These are phyloP conservation scores for Psilocybe subaeruginosa DNA, from an alignment of 768 basidiomycete genomes.

Conservation along the genomic window DNA sequence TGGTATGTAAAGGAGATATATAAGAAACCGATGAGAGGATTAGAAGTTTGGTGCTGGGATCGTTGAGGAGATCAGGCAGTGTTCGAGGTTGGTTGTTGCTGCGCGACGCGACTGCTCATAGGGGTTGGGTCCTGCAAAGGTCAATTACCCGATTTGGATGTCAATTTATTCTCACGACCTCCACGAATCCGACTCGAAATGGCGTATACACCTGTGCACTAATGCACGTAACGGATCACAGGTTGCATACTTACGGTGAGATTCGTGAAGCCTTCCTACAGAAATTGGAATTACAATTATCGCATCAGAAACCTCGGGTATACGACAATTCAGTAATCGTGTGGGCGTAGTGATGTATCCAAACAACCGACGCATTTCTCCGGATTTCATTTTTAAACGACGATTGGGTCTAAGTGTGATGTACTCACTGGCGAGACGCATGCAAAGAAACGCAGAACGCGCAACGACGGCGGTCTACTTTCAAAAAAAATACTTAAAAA, in stretches of 20 bases:
- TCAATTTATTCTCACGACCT: background rate
- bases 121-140: conserved; percentile 4
- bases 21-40: background rate
- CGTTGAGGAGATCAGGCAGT: conserved; percentile 1
- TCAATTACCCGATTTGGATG: background rate
- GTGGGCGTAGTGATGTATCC: background rate
- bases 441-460: background rate
- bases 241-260: too few species aligned
- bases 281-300: too few species aligned
- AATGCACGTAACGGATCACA: too few species aligned
- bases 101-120: conserved; percentile 23
- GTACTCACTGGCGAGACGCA: too few species aligned
- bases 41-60: conserved; percentile 14
- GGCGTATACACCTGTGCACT: too few species aligned
- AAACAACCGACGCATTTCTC: background rate
- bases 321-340: background rate
- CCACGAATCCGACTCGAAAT: too few species aligned
- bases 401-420: too few species aligned
- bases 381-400: background rate
- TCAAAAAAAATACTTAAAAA: background rate
- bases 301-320: background rate
- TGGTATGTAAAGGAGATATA: background rate
- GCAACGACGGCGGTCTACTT: background rate
- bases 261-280: too few species aligned
- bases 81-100: conserved; percentile 14